Conservation (phyloP, 78 protist genomes). For the Diacronema lutheri region DNA sequence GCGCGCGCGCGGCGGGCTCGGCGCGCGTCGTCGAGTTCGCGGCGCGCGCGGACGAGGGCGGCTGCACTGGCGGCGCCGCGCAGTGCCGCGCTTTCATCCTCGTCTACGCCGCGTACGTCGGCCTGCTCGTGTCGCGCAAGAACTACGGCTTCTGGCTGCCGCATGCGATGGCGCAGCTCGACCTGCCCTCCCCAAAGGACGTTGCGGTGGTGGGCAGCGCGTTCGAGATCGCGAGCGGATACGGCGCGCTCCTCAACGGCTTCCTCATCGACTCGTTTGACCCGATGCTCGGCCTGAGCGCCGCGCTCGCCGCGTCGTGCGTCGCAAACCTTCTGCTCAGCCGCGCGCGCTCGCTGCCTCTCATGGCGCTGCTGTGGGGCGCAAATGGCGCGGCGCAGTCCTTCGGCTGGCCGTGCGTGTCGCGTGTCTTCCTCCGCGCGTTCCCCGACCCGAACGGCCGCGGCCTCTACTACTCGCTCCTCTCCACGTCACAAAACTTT, state of each 20-base stretch:
- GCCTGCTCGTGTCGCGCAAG: neutral
- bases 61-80: too few relatives aligned
- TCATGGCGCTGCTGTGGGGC: neutral
- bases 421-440: neutral
- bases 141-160: conserved; percentile 25
- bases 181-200: too few relatives aligned
- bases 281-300: neutral
- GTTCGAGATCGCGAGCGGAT: neutral
- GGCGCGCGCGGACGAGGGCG: too few relatives aligned
- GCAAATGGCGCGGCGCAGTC: neutral
- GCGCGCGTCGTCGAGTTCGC: too few relatives aligned
- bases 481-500: conserved; percentile 7
- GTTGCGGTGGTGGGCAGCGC: neutral
- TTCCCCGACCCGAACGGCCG: conserved; percentile 8
- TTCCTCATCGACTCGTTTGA: neutral
- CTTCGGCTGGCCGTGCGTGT: neutral
- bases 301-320: neutral
- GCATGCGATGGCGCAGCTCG: neutral
- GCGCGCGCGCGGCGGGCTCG: too few relatives aligned
- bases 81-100: neutral
- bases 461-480: neutral
- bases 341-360: neutral
- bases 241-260: neutral
- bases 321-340: neutral
- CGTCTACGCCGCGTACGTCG: neutral